Percentiles rank a stretch among this genome's conserved stretches.
Evolutionary conservation across 2,329 filamentous ascomycete species (phyloP).

Genomic region (Nothophaeocryptopus gaeumannii): DNA sequence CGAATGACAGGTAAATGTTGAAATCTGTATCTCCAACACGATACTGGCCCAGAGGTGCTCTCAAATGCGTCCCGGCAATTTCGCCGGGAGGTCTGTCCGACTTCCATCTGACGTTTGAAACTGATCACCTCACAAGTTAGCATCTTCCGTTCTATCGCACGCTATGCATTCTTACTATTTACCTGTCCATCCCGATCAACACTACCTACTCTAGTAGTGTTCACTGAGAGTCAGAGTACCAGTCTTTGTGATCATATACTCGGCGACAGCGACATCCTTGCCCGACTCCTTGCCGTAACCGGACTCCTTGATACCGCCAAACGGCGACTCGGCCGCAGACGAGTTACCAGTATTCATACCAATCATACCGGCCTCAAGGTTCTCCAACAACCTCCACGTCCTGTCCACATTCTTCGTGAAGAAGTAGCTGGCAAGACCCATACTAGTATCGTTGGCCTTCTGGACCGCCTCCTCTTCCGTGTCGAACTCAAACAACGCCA

Average conservation of each 20-base stretch:
- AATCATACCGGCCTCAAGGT: slow-evolving; percentile 67
- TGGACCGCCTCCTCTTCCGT: slow-evolving; percentile 63
- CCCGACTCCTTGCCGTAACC: slow-evolving; percentile 67
- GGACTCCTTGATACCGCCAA: slow-evolving; percentile 66
- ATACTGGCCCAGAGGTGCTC: too few relatives aligned
- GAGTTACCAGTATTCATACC: slow-evolving; percentile 56
- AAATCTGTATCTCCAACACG: too few relatives aligned
- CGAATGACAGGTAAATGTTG: too few relatives aligned
- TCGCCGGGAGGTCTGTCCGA: too few relatives aligned
- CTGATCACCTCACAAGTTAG: too few relatives aligned
- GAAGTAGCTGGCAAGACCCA: slow-evolving; percentile 65
- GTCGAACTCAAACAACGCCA: slow-evolving; percentile 63
- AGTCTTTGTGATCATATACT: slow-evolving; percentile 63
- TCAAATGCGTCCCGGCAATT: too few relatives aligned
- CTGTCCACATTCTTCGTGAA: slow-evolving; percentile 68
- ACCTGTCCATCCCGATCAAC: too few relatives aligned
- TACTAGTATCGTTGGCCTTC: slow-evolving; percentile 59
- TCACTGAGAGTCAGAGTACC: slow-evolving; percentile 61
- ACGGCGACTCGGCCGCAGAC: slow-evolving; percentile 65
- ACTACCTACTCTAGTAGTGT: slow-evolving; percentile 43
- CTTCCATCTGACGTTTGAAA: too few relatives aligned
- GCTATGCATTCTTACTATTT: too few relatives aligned
- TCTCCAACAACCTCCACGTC: slow-evolving; percentile 64
- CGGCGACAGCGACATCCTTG: slow-evolving; percentile 62
- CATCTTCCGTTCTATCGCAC: too few relatives aligned